phyloP scores from a whole-genome alignment of 495 filamentous ascomycete species.

The Aspergillus diversus region DNA sequence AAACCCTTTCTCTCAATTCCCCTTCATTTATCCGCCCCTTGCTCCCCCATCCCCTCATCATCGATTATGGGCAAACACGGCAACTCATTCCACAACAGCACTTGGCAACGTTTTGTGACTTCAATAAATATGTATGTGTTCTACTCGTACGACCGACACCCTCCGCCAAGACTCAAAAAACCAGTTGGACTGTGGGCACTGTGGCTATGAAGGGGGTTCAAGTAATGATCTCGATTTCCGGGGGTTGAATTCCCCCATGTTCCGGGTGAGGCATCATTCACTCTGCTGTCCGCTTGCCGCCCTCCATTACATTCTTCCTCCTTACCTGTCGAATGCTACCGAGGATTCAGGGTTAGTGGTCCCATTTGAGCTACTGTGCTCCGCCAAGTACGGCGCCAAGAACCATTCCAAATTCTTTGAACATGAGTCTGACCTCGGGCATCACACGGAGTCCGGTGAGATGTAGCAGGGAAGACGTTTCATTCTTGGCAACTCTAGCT shows the following conservation, averaged over 20 bases:
- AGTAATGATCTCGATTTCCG: background rate
- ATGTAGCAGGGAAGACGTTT: slow-evolving; percentile 1
- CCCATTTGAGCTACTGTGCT: background rate
- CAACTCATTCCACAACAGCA: slow-evolving; percentile 29
- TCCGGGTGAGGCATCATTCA: background rate
- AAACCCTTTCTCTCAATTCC: background rate
- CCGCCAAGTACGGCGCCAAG: slow-evolving; percentile 19
- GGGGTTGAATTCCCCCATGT: background rate
- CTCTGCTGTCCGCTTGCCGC: slow-evolving; percentile 7
- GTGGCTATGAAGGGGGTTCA: background rate
- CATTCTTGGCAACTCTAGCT: slow-evolving; percentile 1
- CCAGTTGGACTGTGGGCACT: slow-evolving; percentile 7
- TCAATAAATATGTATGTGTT: slow-evolving; percentile 9
- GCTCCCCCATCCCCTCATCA: slow-evolving; percentile 10
- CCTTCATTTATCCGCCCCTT: slow-evolving; percentile 21
- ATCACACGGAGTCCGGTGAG: background rate
- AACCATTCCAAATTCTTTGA: slow-evolving; percentile 16
- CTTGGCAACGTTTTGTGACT: slow-evolving; percentile 29
- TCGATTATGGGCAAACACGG: slow-evolving; percentile 13
- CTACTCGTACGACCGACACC: background rate
- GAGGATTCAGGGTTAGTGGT: background rate
- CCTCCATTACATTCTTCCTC: slow-evolving; percentile 8
- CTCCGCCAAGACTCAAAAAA: slow-evolving; percentile 11
- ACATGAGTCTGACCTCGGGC: slow-evolving; percentile 8
- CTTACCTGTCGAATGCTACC: slow-evolving; percentile 19